Conservation (phyloP, 805 yeast species). For the Saccharomycopsis javanensis region DNA sequence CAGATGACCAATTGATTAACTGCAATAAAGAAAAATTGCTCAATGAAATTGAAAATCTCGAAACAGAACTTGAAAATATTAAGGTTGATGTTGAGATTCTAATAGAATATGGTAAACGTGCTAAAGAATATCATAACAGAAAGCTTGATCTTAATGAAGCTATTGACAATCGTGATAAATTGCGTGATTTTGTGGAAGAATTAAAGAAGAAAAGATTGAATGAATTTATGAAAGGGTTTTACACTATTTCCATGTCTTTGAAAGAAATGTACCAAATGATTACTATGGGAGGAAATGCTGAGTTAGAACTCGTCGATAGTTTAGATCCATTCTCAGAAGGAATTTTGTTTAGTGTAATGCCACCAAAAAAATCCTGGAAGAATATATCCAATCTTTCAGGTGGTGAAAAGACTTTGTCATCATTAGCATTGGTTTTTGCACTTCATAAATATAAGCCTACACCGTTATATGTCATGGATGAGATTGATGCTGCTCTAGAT, state of each 20-base stretch:
- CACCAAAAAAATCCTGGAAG: slow-evolving; percentile 97
- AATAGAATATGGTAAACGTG: slow-evolving; percentile 64
- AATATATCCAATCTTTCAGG: slow-evolving; percentile 92
- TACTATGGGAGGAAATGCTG: slow-evolving; percentile 99
- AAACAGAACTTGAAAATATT: slow-evolving; percentile 44
- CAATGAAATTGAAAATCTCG: slow-evolving; percentile 43
- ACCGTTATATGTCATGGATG: slow-evolving; percentile 97
- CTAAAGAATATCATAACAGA: slow-evolving; percentile 53
- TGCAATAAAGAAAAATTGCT: slow-evolving; percentile 42
- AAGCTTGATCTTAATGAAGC: slow-evolving; percentile 60
- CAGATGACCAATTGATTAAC: slow-evolving; percentile 41
- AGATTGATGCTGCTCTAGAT: slow-evolving; percentile 97
- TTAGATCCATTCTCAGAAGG: slow-evolving; percentile 98
- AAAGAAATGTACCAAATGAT: slow-evolving; percentile 98
- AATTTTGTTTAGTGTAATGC: slow-evolving; percentile 94
- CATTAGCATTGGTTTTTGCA: slow-evolving; percentile 92
- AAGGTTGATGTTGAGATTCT: slow-evolving; percentile 65
- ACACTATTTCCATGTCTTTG: slow-evolving; percentile 71
- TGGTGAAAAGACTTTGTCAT: slow-evolving; percentile 93
- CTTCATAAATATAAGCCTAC: slow-evolving; percentile 94
- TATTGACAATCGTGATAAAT: slow-evolving; percentile 52
- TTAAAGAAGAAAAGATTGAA: slow-evolving; percentile 65
- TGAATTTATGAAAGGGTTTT: slow-evolving; percentile 91
- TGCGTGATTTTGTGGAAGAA: slow-evolving; percentile 53
- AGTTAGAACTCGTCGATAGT: slow-evolving; percentile 87